Evolutionary conservation across 352 stramenopile species (phyloP), one percentile per base, ranked within the genome.

Genomic region (Pythium monospermum): DNA sequence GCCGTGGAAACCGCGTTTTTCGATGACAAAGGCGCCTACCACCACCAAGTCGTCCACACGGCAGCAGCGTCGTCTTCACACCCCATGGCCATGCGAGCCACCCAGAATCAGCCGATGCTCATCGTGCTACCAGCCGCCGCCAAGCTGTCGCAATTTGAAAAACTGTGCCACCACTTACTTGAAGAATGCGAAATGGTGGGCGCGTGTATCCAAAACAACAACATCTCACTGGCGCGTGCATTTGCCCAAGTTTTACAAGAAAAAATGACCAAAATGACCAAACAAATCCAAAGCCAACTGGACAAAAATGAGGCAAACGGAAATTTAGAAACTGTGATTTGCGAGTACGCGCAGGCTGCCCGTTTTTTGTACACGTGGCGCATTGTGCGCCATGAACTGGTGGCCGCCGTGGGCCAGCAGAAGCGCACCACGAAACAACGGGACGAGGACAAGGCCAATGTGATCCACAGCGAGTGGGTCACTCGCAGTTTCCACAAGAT

Each of bases 181-280:
- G 78, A 90, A 67, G 78, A 90, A 33, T 85, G 66, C 3, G 78
- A 90, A 36, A 63, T 85, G 16, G 57, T 88, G n/a, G 69, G 74
- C 8, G 67, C 67, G 8, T 85, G 68, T 41, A 66, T 90, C 15
- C 71, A 90, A 48, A 71, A 79, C 15, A 79, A 80, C 41, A 88
- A 82, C 25, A 59, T 75, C 7, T 66, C 79, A 1, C 33, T 88
- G 12, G 72, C 66, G 16, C 69, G 76, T 15, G 74, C 73, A 4
- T 82, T 90, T 45, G 76, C 83, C 0, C 76, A 90, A 39, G 71
- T 88, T 12, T 43, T 90, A 4, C 56, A 73, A 2, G 79, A 88
- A 36, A 84, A 83, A 32, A 54, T 87, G 0, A 50, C 43, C n/a
- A 76, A 75, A 25, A 58, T 85, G 23, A 59, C 65, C 15, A 66